A percentile compares a stretch with the other conserved stretches of the same genome.
Evolutionary conservation across 805 yeast species (phyloP).

Genomic region (Ogataea thermomethanolica): DNA sequence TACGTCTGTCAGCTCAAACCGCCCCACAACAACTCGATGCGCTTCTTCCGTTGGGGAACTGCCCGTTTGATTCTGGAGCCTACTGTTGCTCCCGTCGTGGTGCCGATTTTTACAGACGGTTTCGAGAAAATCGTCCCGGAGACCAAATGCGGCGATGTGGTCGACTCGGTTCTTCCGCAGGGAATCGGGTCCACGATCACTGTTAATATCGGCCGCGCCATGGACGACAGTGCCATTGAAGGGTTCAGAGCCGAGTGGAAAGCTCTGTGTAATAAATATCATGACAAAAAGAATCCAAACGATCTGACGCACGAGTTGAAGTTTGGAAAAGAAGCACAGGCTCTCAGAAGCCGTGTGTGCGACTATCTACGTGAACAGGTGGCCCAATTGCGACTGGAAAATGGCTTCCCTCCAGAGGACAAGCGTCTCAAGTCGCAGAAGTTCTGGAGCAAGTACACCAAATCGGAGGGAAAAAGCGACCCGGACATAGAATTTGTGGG

Average conservation of each 20-base stretch:
- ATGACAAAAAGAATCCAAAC: slow-evolving; percentile 46
- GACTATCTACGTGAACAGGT: slow-evolving; percentile 63
- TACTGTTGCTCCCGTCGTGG: slow-evolving; percentile 75
- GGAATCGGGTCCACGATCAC: slow-evolving; percentile 65
- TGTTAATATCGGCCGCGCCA: slow-evolving; percentile 67
- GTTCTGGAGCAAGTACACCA: slow-evolving; percentile 74
- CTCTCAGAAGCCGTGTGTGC: slow-evolving; percentile 69
- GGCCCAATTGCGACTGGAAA: slow-evolving; percentile 41
- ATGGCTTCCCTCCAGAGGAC: slow-evolving; percentile 56
- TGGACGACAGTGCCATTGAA: slow-evolving; percentile 58
- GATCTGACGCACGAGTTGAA: slow-evolving; percentile 63
- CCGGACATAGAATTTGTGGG: slow-evolving; percentile 73
- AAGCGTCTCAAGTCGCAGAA: slow-evolving; percentile 59
- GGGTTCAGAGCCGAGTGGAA: slow-evolving; percentile 70
- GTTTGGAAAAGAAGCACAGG: slow-evolving; percentile 59
- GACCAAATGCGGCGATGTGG: slow-evolving; percentile 49
- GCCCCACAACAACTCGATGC: slow-evolving; percentile 82
- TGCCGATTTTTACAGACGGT: slow-evolving; percentile 84
- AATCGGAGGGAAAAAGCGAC: slow-evolving; percentile 61
- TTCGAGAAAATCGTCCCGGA: slow-evolving; percentile 88
- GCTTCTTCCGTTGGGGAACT: slow-evolving; percentile 95
- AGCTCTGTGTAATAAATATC: slow-evolving; percentile 50
- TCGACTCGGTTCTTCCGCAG: slow-evolving; percentile 57
- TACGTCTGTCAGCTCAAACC: slow-evolving; percentile 81
- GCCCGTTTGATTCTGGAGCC: slow-evolving; percentile 80